phyloP scores from a whole-genome alignment of 1,284 basidiomycete species.

The Fomes fomentarius region DNA sequence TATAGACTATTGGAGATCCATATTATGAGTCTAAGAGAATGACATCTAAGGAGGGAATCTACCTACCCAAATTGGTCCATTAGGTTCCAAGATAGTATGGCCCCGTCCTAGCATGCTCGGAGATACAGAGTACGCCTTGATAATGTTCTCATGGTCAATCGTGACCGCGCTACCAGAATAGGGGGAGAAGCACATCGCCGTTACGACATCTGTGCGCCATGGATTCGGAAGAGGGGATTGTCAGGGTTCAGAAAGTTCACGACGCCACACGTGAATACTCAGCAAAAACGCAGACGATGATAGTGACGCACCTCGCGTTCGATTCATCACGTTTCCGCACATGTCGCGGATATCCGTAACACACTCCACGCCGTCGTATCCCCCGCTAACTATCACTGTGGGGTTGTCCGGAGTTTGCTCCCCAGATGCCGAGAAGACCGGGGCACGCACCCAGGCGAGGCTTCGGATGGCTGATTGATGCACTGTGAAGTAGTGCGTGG shows the following conservation, averaged over 20 bases:
- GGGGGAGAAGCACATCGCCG: conserved; percentile 63
- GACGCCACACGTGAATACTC: too few relatives aligned
- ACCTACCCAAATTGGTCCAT: conserved; percentile 81
- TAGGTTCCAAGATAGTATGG: conserved; percentile 69
- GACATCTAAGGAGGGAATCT: too few relatives aligned
- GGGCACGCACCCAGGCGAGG: conserved; percentile 71
- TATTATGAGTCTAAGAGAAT: too few relatives aligned
- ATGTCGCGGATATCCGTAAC: conserved; percentile 76
- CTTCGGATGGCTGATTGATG: conserved; percentile 83
- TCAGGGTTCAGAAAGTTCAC: too few relatives aligned
- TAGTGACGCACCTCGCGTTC: conserved; percentile 67
- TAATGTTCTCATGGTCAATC: conserved; percentile 77
- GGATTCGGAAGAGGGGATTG: background rate
- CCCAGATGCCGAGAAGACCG: conserved; percentile 55
- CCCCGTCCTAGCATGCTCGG: conserved; percentile 77
- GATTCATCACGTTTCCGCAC: conserved; percentile 64
- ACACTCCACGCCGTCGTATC: conserved; percentile 77
- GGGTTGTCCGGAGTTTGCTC: conserved; percentile 56
- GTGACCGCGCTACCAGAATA: conserved; percentile 70
- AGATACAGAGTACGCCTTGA: conserved; percentile 73
- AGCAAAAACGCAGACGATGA: too few relatives aligned
- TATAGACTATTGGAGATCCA: conserved; percentile 59
- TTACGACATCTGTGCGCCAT: conserved; percentile 64
- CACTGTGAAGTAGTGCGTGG: conserved; percentile 69
- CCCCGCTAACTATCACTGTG: conserved; percentile 71